Evolutionary conservation across 179 eudicot genomes (phyloP), one percentile per base, ranked within the genome.

Genomic region (Silene coronaria): DNA sequence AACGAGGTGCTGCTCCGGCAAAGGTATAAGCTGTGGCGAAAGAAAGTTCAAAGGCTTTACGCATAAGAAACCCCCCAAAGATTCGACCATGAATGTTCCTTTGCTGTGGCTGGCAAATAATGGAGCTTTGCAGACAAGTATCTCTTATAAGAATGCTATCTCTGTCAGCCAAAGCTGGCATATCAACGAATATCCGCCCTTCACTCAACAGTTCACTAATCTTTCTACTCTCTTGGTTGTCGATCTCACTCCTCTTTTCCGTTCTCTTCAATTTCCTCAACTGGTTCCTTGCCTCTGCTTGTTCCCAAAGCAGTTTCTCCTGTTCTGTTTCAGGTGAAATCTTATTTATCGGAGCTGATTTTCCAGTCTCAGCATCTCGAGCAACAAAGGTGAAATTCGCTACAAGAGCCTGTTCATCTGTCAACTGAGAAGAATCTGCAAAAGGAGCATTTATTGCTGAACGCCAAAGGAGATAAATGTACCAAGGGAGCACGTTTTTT

Each of bases 361-460:
- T 87, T 62, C 97, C 90, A 0, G 99, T 91, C 88, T 86, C 84
- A n/a, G 91, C 84, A 81, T 95, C 97, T 72, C 97, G 97, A 61
- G 97, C 97, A 65, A 95, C 99, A 74, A 95, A 95, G 61, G 90
- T 92, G 88, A 95, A 95, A 76, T 91, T 92, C 71, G 97, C 99
- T 8, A 88, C 85, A 23, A 95, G 91, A 77, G 97, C 97, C 68
- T 88, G 69, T 62, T 85, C 76, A 73, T 94, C 89, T 12, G 77
- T 64, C 75, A 65, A 73, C 61, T 87, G 86, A 72, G 81, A 70
- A 36, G 76, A 71, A 71, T 81, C 91, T 89, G 85, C 71, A 73
- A 64, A 32, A 61, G 4, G 67, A 51, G 67, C 23, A 59, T 38
- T 32, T 23, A 26, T 8, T 28, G 6, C 67, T 66, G 60, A 12